Base-by-base conservation (phyloP, 768 basidiomycete species). In the Gloeostereum incarnatum region DNA sequence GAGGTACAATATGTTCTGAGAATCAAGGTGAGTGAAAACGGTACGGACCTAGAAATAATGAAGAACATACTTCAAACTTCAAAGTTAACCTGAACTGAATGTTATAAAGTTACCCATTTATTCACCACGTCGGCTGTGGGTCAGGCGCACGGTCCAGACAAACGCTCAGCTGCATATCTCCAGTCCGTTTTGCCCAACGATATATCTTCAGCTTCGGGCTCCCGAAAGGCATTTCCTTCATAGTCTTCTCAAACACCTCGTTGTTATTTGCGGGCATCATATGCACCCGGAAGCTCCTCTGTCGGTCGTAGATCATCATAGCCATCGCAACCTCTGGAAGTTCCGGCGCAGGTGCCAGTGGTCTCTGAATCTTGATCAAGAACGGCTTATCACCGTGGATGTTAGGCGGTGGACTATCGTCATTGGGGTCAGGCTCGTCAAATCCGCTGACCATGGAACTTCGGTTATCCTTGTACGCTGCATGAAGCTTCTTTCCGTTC, bases 261-360 rank as follows among this genome's bases (percentile, higher is more conserved):
- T 29, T 38, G 24, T 49, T 38, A 6, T 36, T 41, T 8, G 14
- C 33, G 8, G 25, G 31, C 35, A 40, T 18, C 36, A 50, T 20
- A 32, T 47, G 50, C 29, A 35, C 49, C 17, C 50, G 13, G 24
- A 56, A 50, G 6, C 46, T 51, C 19, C 48, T 46, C 40, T 53
- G 46, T 10, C 52, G 45, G 39, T 59, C 58, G 41, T 59, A 55
- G 14, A 58, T 45, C 43, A 56, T 39, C 50, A 45, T 31, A 10
- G 31, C 19, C 18, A 14, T 19, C 17, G 32, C 25, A 6, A 47
- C 49, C n/a, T n/a, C n/a, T n/a, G n/a, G n/a, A n/a, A n/a, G n/a
- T n/a, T n/a, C n/a, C n/a, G n/a, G n/a, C 3, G 18, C 41, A 5
- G 22, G 36, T 34, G 17, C 29, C n/a, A 35, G 5, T 4, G 32